Percentiles rank a stretch among this genome's conserved stretches.
phyloP scores from a whole-genome alignment of 768 basidiomycete genomes.

The Trametes gibbosa region DNA sequence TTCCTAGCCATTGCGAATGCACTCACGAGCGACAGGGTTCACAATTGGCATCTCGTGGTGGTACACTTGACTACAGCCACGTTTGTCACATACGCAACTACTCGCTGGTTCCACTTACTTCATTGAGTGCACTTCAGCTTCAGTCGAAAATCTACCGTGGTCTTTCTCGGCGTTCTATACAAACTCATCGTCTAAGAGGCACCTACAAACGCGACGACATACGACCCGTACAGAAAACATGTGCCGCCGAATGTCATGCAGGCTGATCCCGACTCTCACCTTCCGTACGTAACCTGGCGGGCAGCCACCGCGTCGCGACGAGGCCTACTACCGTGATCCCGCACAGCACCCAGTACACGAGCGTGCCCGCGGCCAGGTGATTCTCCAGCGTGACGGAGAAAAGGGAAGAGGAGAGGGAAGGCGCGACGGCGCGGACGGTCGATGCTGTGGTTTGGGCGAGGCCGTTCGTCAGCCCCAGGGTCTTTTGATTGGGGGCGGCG shows the following conservation, averaged over 20 bases:
- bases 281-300: slow-evolving; percentile 2
- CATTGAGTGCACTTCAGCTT: too few species aligned
- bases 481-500: slow-evolving; percentile 22
- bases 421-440: slow-evolving; percentile 47
- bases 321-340: slow-evolving; percentile 5
- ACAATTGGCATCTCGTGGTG: too few species aligned
- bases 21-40: too few species aligned
- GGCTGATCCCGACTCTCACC: neutral
- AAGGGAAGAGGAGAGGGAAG: slow-evolving; percentile 48
- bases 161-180: too few species aligned
- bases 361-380: slow-evolving; percentile 41
- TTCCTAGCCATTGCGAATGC: too few species aligned
- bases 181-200: too few species aligned
- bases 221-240: neutral
- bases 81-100: too few species aligned
- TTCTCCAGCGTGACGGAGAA: slow-evolving; percentile 47
- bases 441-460: slow-evolving; percentile 51
- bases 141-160: too few species aligned
- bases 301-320: slow-evolving; percentile 48
- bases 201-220: neutral
- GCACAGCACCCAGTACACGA: slow-evolving; percentile 31
- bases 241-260: neutral
- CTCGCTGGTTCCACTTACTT: too few species aligned
- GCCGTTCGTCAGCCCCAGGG: slow-evolving; percentile 51
- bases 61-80: too few species aligned